Conservation (phyloP, 1,284 basidiomycete genomes). For the Leccinum pallidistipes region DNA sequence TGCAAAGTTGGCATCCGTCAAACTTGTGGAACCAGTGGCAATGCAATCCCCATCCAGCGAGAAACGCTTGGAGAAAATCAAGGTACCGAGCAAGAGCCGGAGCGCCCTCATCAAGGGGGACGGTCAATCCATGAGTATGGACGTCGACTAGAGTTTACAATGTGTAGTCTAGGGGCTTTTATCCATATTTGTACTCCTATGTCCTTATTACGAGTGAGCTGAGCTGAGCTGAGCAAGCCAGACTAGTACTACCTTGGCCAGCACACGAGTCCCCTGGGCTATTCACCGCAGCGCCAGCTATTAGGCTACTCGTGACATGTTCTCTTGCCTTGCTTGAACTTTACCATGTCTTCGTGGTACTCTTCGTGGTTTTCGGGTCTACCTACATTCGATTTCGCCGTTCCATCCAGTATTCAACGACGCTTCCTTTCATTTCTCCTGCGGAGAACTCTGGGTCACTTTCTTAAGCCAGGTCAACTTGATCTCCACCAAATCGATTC, state of each 20-base stretch:
- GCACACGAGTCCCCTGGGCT: conserved; percentile 1
- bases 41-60: conserved; percentile 45
- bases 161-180: conserved; percentile 13
- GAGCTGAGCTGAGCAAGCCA: not conserved
- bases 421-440: conserved; percentile 90
- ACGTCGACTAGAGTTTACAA: conserved; percentile 55
- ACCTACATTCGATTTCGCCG: conserved; percentile 64
- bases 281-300: conserved; percentile 7
- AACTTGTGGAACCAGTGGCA: conserved; percentile 69
- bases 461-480: conserved; percentile 86
- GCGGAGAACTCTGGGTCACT: conserved; percentile 80
- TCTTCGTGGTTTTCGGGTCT: conserved; percentile 61
- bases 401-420: conserved; percentile 84
- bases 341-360: conserved; percentile 36
- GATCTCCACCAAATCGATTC: conserved; percentile 88
- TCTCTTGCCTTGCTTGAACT: conserved; percentile 18
- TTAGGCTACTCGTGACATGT: conserved; percentile 20
- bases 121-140: conserved; percentile 81
- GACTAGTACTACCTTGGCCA: not conserved
- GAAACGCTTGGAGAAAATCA: conserved; percentile 76
- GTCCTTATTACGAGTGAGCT: not conserved
- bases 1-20: conserved; percentile 60
- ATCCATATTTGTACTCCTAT: conserved; percentile 20
- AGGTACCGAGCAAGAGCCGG: conserved; percentile 63
- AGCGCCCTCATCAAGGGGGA: conserved; percentile 77